phyloP scores from a whole-genome alignment of 495 filamentous ascomycete species.

The Annulohypoxylon maeteangense region DNA sequence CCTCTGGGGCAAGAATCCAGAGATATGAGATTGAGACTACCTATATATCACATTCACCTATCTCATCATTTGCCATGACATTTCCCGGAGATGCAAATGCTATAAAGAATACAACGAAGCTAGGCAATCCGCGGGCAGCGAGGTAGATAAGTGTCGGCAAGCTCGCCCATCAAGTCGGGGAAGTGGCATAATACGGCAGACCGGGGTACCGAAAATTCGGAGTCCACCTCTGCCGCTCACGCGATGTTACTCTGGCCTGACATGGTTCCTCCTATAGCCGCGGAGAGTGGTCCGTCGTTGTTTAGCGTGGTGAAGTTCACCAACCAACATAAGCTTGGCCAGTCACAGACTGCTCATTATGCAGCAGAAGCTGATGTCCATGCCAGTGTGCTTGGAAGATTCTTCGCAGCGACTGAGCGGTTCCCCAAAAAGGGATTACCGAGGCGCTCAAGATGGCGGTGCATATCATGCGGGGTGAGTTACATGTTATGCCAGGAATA shows the following conservation, averaged over 20 bases:
- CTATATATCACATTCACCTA: background rate
- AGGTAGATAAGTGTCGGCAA: background rate
- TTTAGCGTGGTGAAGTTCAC: background rate
- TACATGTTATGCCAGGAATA: background rate
- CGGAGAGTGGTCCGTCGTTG: background rate
- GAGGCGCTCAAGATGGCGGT: background rate
- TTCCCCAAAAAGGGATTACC: background rate
- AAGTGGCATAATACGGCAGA: background rate
- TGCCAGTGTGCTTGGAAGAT: too few relatives aligned
- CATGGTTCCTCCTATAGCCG: background rate
- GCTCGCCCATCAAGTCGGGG: background rate
- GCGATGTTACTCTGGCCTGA: background rate
- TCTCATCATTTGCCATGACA: too few relatives aligned
- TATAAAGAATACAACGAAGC: background rate
- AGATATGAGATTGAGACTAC: background rate
- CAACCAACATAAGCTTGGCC: background rate
- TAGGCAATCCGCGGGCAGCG: conserved; percentile 5
- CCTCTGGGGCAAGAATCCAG: background rate
- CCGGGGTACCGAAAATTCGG: background rate
- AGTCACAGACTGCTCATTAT: background rate
- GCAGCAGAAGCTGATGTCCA: background rate
- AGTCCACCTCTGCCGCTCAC: background rate
- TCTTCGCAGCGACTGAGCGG: background rate
- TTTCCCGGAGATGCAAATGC: background rate
- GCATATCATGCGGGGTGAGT: background rate